Evolutionary conservation across 1,139 yeast species (phyloP), one percentile per base, ranked within the genome.

Genomic region (Nakaseomyces glabratus): DNA sequence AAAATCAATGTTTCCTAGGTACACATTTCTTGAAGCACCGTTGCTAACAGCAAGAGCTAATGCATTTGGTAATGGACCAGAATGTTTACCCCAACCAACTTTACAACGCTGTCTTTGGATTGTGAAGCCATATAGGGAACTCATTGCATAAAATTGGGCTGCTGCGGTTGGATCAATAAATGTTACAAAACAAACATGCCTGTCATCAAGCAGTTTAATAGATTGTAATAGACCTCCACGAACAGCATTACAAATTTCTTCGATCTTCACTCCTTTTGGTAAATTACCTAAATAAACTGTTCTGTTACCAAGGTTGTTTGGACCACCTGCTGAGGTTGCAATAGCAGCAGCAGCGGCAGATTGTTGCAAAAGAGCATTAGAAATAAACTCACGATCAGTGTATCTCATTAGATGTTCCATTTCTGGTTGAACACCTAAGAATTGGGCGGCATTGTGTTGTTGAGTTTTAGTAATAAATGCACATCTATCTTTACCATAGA

Each of bases 371-470:
- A 71, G 50, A 40, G 75, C 74, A 35, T 49, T 52, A 2, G 59
- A 52, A 24, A 55, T 49, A 28, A 55, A 44, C 29, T 51, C 52
- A 28, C 57, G 41, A 57, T 86, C 95, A 15, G 88, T 85, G 41
- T 81, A 81, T 28, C 86, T 79, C 18, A 78, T 78, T 40, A 82
- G 66, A 53, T 82, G 86, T 54, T 82, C 95, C 73, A 79, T 76
- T n/a, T 28, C 31, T 15, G 94, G 93, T 26, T 88, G 86, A 47
- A 86, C 69, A 2, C 96, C 96, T 41, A 88, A 65, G 57, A 85
- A 88, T 60, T 88, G 95, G 6, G 96, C 95, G 15, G 97, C 97
- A 58, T 88, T 86, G 55, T 88, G 96, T 60, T 86, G 95, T 61
- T 90, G 96, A 19, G 96, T 82, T 58, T 84, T 85, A 24, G 96